These are phyloP conservation scores for Amphicarpaea edgeworthii DNA, from an alignment of 306 rosid genomes.

Conservation along the genomic window DNA sequence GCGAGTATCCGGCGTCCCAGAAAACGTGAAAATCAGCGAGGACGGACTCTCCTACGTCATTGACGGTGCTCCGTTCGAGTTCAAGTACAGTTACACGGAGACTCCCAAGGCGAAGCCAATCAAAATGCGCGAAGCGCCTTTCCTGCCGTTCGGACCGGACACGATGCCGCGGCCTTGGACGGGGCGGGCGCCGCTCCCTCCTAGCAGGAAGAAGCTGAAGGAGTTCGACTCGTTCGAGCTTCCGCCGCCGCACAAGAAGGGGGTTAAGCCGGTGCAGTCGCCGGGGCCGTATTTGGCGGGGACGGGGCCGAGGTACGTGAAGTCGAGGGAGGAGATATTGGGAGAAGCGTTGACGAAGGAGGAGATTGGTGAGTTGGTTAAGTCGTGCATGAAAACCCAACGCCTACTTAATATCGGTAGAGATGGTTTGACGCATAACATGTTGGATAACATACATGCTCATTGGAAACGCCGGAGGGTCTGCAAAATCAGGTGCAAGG, in stretches of 20 bases:
- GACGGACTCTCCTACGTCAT: constrained; percentile 64
- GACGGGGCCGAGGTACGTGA: constrained; percentile 68
- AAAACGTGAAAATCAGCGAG: constrained; percentile 57
- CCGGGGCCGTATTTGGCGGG: constrained; percentile 89
- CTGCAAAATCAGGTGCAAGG: constrained; percentile 90
- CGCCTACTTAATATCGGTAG: constrained; percentile 83
- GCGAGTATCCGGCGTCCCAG: constrained; percentile 50
- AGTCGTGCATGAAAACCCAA: constrained; percentile 53
- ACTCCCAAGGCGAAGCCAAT: constrained; percentile 80
- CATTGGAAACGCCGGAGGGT: constrained; percentile 96
- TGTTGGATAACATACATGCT: constrained; percentile 98
- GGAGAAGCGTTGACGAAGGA: constrained; percentile 78
- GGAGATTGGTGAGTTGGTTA: constrained; percentile 63
- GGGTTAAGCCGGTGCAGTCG: constrained; percentile 83
- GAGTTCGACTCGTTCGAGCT: constrained; percentile 85
- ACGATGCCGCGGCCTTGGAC: constrained; percentile 87
- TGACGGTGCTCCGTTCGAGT: constrained; percentile 83
- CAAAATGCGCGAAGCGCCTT: constrained; percentile 77
- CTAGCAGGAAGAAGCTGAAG: constrained; percentile 76
- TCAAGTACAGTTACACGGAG: constrained; percentile 96
- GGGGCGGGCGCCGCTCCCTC: constrained; percentile 82
- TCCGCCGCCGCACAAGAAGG: constrained; percentile 86
- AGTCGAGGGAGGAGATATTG: constrained; percentile 75
- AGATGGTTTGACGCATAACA: constrained; percentile 97
- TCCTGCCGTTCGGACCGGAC: constrained; percentile 74